Evolutionary conservation across 2,329 filamentous ascomycete species (phyloP), one percentile per base, ranked within the genome.

Genomic region (Fusarium sp.): DNA sequence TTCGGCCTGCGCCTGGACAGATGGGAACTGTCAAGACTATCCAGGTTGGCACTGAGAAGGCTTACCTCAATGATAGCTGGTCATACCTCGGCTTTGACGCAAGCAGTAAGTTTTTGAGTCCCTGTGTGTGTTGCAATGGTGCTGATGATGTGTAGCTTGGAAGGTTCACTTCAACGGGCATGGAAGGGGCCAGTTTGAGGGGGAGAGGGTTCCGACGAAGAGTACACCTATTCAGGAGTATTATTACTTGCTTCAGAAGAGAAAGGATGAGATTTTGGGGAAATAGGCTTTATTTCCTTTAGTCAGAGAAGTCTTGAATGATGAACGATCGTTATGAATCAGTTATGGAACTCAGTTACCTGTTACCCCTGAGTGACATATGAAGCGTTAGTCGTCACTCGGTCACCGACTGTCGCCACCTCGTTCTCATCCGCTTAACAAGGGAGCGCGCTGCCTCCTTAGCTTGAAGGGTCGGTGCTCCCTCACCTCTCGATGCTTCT

Each of bases 41-140:
- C 73, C 75, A 72, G 1, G 78, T 85, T 22, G 82, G 80, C 15
- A 73, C 78, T 1, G 81, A 85, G 70, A 83, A 82, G 72, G 81
- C 80, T 14, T 87, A 85, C 62, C 81, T 87, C 26, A 86, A 86
- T 63, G 85, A 87, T 51, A 85, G 83, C 72, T 87, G 86, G 83
- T 86, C 85, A 3, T 84, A 83, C 52, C 81, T 87, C 22, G 79
- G 79, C 38, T 83, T 83, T 20, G 84, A 87, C 68, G 82, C 84
- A 5, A 85, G 82, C 68, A 86, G 85, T 87, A 83, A 83, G 83
- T 81, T 31, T 49, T 13, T 3, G 3, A 14, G 2, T 18, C 10
- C 6, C 1, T 1, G 2, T 17, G 2, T 22, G n/a, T 5, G 18
- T 15, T 7, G 3, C 5, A 3, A 9, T 1, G 4, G 6, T 26